Conservation (phyloP, 2,329 filamentous ascomycete genomes). For the Alternaria angustiovoidea region DNA sequence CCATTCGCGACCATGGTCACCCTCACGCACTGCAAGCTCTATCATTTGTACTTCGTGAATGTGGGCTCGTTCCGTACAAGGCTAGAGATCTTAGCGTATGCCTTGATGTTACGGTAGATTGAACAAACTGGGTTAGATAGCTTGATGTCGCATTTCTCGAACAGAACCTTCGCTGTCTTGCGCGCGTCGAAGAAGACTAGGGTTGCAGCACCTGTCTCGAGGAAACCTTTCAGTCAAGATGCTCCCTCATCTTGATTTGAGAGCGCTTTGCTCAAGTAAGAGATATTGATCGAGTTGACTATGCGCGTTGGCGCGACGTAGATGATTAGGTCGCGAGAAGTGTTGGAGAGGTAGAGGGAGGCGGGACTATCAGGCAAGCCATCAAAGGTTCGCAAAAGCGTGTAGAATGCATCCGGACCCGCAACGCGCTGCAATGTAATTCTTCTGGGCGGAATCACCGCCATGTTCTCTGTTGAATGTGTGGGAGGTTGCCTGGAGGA, state of each 20-base stretch:
- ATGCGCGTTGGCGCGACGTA: neutral
- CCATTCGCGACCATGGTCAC: neutral
- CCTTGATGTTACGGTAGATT: neutral
- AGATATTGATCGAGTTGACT: neutral
- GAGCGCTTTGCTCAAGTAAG: neutral
- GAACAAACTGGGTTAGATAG: neutral
- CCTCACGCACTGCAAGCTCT: neutral
- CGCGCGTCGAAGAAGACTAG: neutral
- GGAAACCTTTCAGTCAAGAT: neutral
- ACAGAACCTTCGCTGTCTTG: neutral
- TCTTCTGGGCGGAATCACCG: fast-evolving
- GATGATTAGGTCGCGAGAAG: neutral
- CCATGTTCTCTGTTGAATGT: neutral
- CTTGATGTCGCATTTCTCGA: neutral
- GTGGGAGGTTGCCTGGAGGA: too few relatives aligned
- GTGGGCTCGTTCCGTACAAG: neutral
- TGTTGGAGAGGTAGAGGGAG: neutral
- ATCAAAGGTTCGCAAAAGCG: neutral
- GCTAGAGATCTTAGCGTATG: neutral
- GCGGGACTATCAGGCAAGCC: neutral
- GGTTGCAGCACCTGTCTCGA: neutral
- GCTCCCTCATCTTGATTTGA: neutral
- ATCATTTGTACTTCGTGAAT: neutral
- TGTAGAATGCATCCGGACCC: neutral
- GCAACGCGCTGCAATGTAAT: neutral